Percentiles rank a stretch among this genome's conserved stretches.
phyloP scores from a whole-genome alignment of 345 rosid species.

The Mercurialis annua region DNA sequence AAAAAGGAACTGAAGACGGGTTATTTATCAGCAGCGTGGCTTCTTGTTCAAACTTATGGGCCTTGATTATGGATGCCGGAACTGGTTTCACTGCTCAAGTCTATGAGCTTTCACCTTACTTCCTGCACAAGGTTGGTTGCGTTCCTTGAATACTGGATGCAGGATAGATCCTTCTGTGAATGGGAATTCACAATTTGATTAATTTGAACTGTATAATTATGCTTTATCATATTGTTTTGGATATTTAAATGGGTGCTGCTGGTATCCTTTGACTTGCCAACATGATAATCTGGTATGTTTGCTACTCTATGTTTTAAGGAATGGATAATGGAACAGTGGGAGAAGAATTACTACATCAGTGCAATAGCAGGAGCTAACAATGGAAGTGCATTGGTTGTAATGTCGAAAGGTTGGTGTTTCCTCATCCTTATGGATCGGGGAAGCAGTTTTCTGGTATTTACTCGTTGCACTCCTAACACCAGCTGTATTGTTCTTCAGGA shows the following conservation, averaged over 20 bases:
- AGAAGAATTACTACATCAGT: constrained; percentile 86
- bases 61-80: constrained; percentile 96
- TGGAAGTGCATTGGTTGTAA: constrained; percentile 90
- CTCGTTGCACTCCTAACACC: not conserved
- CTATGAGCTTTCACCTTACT: constrained; percentile 71
- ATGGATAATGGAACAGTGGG: constrained; percentile 99
- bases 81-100: constrained; percentile 80
- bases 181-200: not conserved
- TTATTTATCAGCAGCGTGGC: constrained; percentile 88
- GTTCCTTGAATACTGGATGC: constrained; percentile 4
- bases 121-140: constrained; percentile 77
- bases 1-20: constrained; percentile 87
- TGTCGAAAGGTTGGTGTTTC: constrained; percentile 75
- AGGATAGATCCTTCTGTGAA: not conserved
- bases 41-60: constrained; percentile 90
- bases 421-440: not conserved
- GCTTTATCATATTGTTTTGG: not conserved
- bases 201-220: not conserved
- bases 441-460: not conserved
- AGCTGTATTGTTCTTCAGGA: constrained; percentile 44
- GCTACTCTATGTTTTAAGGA: constrained; percentile 40
- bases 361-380: constrained; percentile 89
- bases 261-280: not conserved
- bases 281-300: constrained; percentile 11
- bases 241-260: not conserved